Percentiles rank a stretch among this genome's conserved stretches.
These are phyloP conservation scores for Euphorbia peplus DNA, from an alignment of 345 rosid genomes.

Conservation along the genomic window DNA sequence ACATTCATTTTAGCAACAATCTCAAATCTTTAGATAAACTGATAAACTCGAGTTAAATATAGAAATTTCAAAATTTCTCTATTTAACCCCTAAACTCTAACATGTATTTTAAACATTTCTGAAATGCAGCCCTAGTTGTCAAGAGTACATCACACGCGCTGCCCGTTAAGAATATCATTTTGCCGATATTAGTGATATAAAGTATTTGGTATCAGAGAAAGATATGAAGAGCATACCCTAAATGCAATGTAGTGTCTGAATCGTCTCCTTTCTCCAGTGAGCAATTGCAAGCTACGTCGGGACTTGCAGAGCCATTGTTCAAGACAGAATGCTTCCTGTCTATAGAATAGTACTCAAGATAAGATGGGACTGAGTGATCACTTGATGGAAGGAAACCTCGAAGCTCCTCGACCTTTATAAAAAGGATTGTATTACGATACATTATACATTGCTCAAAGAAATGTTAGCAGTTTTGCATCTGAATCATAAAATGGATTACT, in stretches of 20 bases:
- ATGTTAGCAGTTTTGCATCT: not conserved
- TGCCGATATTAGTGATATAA: too few species aligned
- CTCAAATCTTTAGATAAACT: not conserved
- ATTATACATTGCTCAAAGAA: not conserved
- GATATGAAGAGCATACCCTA: slow-evolving; percentile 58
- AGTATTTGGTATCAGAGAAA: too few species aligned
- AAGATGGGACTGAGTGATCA: slow-evolving; percentile 39
- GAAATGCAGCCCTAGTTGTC: too few species aligned
- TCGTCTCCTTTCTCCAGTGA: slow-evolving; percentile 44
- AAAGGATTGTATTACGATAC: not conserved
- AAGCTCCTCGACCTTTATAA: slow-evolving; percentile 69
- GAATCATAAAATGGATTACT: slow-evolving; percentile 14
- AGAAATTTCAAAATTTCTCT: too few species aligned
- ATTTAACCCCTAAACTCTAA: too few species aligned
- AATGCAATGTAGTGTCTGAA: slow-evolving; percentile 82
- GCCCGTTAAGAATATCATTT: too few species aligned
- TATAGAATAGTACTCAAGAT: slow-evolving; percentile 50
- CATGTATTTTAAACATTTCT: too few species aligned
- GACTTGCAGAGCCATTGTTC: slow-evolving; percentile 31
- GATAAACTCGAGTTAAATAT: too few species aligned
- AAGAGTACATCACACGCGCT: too few species aligned
- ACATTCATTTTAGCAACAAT: not conserved
- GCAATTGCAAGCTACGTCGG: slow-evolving; percentile 37
- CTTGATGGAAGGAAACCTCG: slow-evolving; percentile 58
- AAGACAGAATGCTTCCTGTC: slow-evolving; percentile 42